Evolutionary conservation across 768 basidiomycete genomes (phyloP), one percentile per base, ranked within the genome.

Genomic region (Tephrocybe rancida): DNA sequence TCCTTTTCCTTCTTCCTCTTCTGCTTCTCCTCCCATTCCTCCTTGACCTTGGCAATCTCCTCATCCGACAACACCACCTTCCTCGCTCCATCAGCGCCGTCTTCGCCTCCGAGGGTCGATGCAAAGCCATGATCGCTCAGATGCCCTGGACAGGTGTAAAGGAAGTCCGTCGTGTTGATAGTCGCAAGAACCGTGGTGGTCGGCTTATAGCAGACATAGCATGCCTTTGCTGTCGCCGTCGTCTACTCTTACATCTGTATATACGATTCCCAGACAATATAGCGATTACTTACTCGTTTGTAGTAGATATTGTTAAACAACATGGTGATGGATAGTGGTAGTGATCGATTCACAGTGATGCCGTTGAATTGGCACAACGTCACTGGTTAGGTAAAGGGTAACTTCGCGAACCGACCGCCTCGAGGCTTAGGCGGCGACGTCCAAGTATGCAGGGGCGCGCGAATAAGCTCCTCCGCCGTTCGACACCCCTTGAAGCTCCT

Each of bases 141-240:
- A 72, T 98, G 95, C n/a, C 71, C 69, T 1, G 83, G 79, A 64
- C 95, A 98, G 0, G 84, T 80, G 68, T 96, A 97, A 27, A 98
- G 51, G 66, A 95, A 97, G 70, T 97, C 95, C 10, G 82, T 74
- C 8, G 88, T 86, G 64, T 90, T 85, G 57, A 87, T 72, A 3
- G 93, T 96, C 19, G 93, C 90, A 19, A 97, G 83, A 26, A 95
- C 94, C 11, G 82, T 90, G 18, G 81, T 83, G 0, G 93, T 92
- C 7, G 90, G 89, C 63, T 87, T 85, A 68, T 79, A 81, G 74
- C 95, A 92, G 44, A 89, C 73, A 67, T 78, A 91, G 64, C 91
- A 97, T 16, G 88, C 78, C 67, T 84, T 87, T 7, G 87, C 72
- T 1, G 93, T 94, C 27, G 79, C 92, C 49, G 86, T 84, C 38